Conservation (phyloP, 1,139 yeast species). For the Yamadazyma blattariae region DNA sequence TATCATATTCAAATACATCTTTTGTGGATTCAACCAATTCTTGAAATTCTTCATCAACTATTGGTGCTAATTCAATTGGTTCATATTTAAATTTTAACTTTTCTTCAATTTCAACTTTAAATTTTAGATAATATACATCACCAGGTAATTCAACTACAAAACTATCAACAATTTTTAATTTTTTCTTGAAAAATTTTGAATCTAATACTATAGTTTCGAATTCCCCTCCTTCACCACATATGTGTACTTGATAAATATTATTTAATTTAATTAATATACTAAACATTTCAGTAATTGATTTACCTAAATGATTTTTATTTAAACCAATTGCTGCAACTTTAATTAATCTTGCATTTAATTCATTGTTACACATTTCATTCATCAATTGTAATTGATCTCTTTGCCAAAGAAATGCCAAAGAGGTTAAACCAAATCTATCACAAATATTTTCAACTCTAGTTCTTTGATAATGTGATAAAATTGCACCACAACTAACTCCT, state of each 20-base stretch:
- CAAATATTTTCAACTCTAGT: slow-evolving; percentile 93
- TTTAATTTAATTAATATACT: slow-evolving; percentile 62
- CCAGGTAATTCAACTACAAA: slow-evolving; percentile 46
- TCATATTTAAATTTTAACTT: slow-evolving; percentile 31
- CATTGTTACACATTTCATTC: slow-evolving; percentile 73
- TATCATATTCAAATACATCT: neutral
- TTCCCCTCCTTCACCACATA: slow-evolving; percentile 99
- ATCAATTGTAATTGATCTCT: slow-evolving; percentile 75
- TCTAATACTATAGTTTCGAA: slow-evolving; percentile 91
- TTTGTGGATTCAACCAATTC: neutral
- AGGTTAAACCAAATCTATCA: slow-evolving; percentile 60
- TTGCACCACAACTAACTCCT: slow-evolving; percentile 95
- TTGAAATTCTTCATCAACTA: slow-evolving; percentile 48
- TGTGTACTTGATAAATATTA: slow-evolving; percentile 71
- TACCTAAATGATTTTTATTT: slow-evolving; percentile 61
- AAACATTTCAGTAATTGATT: slow-evolving; percentile 57
- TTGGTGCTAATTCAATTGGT: slow-evolving; percentile 37
- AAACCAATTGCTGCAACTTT: slow-evolving; percentile 95
- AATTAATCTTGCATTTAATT: slow-evolving; percentile 78
- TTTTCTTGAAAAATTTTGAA: slow-evolving; percentile 71
- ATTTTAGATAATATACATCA: slow-evolving; percentile 62
- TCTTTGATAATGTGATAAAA: slow-evolving; percentile 87
- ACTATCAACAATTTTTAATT: slow-evolving; percentile 43
- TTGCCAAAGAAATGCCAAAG: slow-evolving; percentile 86
- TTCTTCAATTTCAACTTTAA: slow-evolving; percentile 39